Evolutionary conservation across 306 rosid species (phyloP).

Genomic region (Begonia peltatifolia): DNA sequence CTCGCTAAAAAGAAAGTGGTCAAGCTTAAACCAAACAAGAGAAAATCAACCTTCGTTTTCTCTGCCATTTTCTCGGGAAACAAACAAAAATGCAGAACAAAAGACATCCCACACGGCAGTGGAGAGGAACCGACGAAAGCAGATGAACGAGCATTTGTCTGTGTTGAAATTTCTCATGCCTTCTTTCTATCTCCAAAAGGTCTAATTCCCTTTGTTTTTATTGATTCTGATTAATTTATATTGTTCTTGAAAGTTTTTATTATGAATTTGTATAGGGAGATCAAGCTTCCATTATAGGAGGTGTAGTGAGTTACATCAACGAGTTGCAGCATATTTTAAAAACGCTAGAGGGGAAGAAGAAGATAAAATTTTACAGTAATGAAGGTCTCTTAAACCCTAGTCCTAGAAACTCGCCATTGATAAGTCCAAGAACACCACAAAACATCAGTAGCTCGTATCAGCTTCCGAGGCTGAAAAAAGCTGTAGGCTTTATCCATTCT

Average conservation of each 20-base stretch:
- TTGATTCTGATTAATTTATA: too few relatives aligned
- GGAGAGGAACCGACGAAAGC: constrained; percentile 90
- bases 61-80: constrained; percentile 11
- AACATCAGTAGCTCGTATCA: constrained; percentile 63
- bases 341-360: constrained; percentile 83
- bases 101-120: constrained; percentile 73
- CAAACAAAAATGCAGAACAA: constrained; percentile 43
- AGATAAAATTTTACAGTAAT: constrained; percentile 67
- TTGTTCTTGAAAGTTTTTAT: not conserved
- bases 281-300: constrained; percentile 98
- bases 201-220: constrained; percentile 11
- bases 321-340: constrained; percentile 84
- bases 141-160: constrained; percentile 84
- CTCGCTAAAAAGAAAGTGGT: constrained; percentile 43
- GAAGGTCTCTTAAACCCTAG: constrained; percentile 61
- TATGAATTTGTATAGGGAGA: constrained; percentile 43
- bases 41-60: not conserved
- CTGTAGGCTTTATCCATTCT: constrained; percentile 20
- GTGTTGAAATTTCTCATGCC: constrained; percentile 89
- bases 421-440: constrained; percentile 94
- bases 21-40: constrained; percentile 14
- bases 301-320: constrained; percentile 81
- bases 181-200: constrained; percentile 84
- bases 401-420: constrained; percentile 72
- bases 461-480: constrained; percentile 21